Base-by-base conservation (phyloP, 139 green algal genomes). In the Coelastrella sp. region DNA sequence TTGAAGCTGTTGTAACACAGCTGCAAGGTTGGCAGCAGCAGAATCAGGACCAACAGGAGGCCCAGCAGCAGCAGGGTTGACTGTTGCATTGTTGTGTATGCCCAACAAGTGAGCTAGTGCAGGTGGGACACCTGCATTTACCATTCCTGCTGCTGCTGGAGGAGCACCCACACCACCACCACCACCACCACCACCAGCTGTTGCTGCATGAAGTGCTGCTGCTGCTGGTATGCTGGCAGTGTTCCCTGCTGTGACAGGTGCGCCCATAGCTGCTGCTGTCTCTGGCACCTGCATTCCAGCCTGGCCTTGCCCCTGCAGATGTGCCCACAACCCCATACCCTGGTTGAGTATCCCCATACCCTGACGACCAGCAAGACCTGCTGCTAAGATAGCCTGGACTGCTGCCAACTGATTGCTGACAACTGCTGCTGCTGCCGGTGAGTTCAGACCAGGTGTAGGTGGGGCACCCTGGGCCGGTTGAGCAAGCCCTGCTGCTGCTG, bases 321-420 rank as follows among this genome's bases (percentile, higher is more conserved):
- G 62, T 6, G 71, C 19, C 71, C 40, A 62, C 71, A 79, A 27
- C 41, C 71, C 71, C 19, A 43, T 8, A 53, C 71, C 71, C 43
- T 62, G 71, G 71, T 62, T 79, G n/a, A 79, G 30, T 15, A 62
- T 63, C 3, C 71, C 43, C 25, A 79, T 79, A 57, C 71, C 71
- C 43, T 79, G 71, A 32, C 41, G 45, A 23, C 71, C 71, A 41
- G 41, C 45, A n/a, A 79, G n/a, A 1, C 71, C 71, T 25, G 71
- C 71, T 40, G 71, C 71, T 30, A 79, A 37, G n/a, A 60, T 5
- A 9, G 48, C 40, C 25, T 79, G 71, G 17, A 62, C 23, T 57
- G 71, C 71, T 63, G 41, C 43, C 40, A 41, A 41, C 30, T 79
- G 71, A 53, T 32, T 50, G 0, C 25, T 35, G 23, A 35, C 51